phyloP scores from a whole-genome alignment of 2,329 filamentous ascomycete species.

The Saccharata proteae region DNA sequence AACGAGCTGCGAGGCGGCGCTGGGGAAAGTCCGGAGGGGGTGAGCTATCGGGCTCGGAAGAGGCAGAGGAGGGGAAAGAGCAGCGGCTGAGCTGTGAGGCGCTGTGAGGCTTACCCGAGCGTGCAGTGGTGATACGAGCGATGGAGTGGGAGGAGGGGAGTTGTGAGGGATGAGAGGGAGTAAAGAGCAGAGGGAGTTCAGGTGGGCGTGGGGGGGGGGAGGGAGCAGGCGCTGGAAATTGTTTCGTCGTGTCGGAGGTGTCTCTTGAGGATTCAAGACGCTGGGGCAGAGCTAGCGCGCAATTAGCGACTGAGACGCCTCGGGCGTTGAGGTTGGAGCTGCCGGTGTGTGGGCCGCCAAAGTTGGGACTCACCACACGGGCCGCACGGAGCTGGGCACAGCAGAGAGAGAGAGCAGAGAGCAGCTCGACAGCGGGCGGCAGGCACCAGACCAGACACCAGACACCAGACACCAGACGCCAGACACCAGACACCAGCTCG shows the following conservation, averaged over 20 bases:
- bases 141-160: background rate
- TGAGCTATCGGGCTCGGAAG: background rate
- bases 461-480: too few species aligned
- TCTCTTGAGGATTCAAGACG: background rate
- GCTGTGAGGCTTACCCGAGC: background rate
- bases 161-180: background rate
- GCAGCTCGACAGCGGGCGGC: too few species aligned
- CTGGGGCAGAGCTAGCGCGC: background rate
- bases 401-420: background rate
- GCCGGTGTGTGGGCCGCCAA: background rate
- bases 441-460: too few species aligned
- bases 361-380: too few species aligned
- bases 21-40: background rate
- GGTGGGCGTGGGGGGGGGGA: background rate
- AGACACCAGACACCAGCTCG: too few species aligned
- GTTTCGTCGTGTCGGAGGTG: conserved; percentile 1
- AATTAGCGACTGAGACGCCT: conserved; percentile 1
- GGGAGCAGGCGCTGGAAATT: background rate
- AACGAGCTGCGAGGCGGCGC: conserved; percentile 1
- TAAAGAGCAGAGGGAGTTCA: conserved; percentile 1
- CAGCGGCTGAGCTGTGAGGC: too few species aligned
- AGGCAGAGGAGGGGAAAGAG: background rate
- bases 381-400: background rate
- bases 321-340: background rate
- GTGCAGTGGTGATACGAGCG: background rate